A percentile compares a stretch with the other conserved stretches of the same genome.
Conservation (phyloP, 441 rosid species). For the Eruca vesicaria region DNA sequence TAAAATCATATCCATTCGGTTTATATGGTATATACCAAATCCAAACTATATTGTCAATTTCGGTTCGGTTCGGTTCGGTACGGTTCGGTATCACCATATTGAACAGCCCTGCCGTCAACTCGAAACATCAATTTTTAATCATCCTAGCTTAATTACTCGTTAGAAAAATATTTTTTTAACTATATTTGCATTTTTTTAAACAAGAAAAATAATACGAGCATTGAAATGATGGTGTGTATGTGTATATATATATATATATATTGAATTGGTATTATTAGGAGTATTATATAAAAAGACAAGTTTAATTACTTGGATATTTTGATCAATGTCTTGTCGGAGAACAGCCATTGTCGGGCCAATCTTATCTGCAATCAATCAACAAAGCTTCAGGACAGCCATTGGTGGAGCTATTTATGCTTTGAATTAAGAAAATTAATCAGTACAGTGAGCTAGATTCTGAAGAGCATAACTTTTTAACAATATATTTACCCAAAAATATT, state of each 20-base stretch:
- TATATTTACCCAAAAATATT: neutral
- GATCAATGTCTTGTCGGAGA: slow-evolving; percentile 80
- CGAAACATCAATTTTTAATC: slow-evolving; percentile 1
- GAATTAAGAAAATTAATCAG: neutral
- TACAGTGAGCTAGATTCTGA: neutral
- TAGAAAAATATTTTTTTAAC: no score
- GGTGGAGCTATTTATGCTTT: slow-evolving; percentile 15
- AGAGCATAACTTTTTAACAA: neutral
- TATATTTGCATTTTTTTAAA: no score
- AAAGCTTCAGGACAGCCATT: slow-evolving; percentile 22
- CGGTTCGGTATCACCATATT: no score
- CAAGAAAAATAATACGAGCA: slow-evolving; percentile 13
- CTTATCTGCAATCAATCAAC: slow-evolving; percentile 70
- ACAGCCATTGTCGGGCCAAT: slow-evolving; percentile 97
- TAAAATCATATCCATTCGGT: no score
- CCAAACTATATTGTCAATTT: no score
- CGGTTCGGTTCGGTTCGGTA: no score
- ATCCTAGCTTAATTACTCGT: neutral
- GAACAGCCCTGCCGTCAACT: no score
- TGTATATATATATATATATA: neutral
- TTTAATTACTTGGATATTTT: slow-evolving; percentile 68
- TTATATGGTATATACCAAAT: no score
- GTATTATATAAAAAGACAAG: neutral
- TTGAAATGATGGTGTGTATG: slow-evolving; percentile 27
- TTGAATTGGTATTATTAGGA: neutral